A percentile compares a stretch with the other conserved stretches of the same genome.
Evolutionary conservation across 805 yeast genomes (phyloP).

Genomic region (Scheffersomyces ergatensis): DNA sequence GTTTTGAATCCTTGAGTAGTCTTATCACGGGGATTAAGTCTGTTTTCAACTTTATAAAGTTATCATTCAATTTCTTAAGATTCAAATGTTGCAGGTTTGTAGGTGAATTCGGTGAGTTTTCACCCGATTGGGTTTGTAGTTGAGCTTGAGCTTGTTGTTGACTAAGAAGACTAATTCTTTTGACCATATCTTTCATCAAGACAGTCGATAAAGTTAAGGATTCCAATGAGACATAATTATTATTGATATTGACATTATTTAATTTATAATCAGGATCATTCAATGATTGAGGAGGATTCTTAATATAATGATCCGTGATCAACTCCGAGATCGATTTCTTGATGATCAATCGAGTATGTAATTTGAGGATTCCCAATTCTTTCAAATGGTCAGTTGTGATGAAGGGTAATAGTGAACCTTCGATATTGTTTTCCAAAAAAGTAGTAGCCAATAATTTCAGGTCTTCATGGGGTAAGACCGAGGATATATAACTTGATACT

Average conservation of each 20-base stretch:
- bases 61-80: constrained; percentile 47
- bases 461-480: constrained; percentile 18
- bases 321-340: constrained; percentile 60
- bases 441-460: constrained; percentile 15
- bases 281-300: constrained; percentile 20
- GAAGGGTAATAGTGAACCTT: constrained; percentile 70
- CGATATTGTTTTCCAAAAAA: constrained; percentile 59
- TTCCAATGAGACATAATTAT: constrained; percentile 34
- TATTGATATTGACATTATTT: constrained; percentile 31
- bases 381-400: constrained; percentile 67
- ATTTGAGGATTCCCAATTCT: constrained; percentile 62
- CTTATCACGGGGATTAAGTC: constrained; percentile 66
- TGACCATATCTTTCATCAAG: constrained; percentile 35
- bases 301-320: constrained; percentile 32
- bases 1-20: constrained; percentile 61
- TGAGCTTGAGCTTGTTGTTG: constrained; percentile 12
- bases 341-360: constrained; percentile 57
- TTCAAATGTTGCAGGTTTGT: constrained; percentile 15
- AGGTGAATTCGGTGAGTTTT: constrained; percentile 9
- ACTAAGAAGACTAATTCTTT: constrained; percentile 16
- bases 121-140: constrained; percentile 2
- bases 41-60: constrained; percentile 54
- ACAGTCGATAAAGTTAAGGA: constrained; percentile 33
- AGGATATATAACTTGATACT: constrained; percentile 33
- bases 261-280: constrained; percentile 27